A percentile compares a stretch with the other conserved stretches of the same genome.
Conservation (phyloP, 805 yeast genomes). For the Kodamaea neixiangensis region DNA sequence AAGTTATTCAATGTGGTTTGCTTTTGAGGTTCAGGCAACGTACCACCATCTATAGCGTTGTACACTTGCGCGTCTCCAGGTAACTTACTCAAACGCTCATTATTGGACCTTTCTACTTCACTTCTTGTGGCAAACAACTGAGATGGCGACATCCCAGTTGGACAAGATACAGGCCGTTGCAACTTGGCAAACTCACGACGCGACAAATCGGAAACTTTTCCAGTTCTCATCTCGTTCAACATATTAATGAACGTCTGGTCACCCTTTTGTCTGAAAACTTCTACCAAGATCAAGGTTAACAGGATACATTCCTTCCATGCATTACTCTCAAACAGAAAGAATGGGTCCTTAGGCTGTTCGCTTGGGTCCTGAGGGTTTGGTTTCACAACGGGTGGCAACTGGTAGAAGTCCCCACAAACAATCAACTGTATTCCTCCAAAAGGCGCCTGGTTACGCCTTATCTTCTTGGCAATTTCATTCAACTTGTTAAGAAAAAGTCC, state of each 20-base stretch:
- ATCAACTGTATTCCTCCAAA: slow-evolving; percentile 82
- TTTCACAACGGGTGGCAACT: slow-evolving; percentile 70
- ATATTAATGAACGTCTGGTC: slow-evolving; percentile 68
- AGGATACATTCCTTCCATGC: slow-evolving; percentile 63
- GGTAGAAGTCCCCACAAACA: slow-evolving; percentile 81
- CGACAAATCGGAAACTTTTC: slow-evolving; percentile 52
- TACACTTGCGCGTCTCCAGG: slow-evolving; percentile 47
- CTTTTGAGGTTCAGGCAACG: slow-evolving; percentile 42
- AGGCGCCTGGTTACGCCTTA: slow-evolving; percentile 51
- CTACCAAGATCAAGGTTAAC: slow-evolving; percentile 57
- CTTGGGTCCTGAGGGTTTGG: slow-evolving; percentile 29
- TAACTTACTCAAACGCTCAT: slow-evolving; percentile 46
- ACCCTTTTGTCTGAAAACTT: slow-evolving; percentile 76
- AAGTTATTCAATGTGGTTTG: slow-evolving; percentile 54
- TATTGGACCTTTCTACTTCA: slow-evolving; percentile 72
- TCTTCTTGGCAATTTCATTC: slow-evolving; percentile 55
- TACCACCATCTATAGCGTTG: slow-evolving; percentile 58
- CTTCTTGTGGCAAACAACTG: slow-evolving; percentile 70
- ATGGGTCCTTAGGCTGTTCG: slow-evolving; percentile 23
- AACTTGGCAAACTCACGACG: slow-evolving; percentile 51
- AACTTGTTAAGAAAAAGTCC: slow-evolving; percentile 66
- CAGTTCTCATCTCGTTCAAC: slow-evolving; percentile 75
- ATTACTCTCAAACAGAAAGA: slow-evolving; percentile 65
- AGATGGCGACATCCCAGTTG: slow-evolving; percentile 69
- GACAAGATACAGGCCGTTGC: slow-evolving; percentile 49